A percentile compares a stretch with the other conserved stretches of the same genome.
Evolutionary conservation across 2,329 filamentous ascomycete genomes (phyloP).

Genomic region (Trichophyton rubrum): DNA sequence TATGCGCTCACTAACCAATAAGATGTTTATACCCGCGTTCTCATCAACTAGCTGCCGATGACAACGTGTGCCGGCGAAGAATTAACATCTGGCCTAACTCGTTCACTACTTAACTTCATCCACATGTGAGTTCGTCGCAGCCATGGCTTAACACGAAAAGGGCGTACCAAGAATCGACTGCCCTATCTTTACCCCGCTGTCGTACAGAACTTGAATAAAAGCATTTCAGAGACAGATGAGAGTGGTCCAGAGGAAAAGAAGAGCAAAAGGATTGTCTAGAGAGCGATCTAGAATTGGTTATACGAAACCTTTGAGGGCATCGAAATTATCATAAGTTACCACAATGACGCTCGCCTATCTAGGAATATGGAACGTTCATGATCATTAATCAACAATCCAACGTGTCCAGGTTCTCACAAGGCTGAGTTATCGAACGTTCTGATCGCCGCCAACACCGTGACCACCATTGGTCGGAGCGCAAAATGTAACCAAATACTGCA

Average conservation of each 20-base stretch:
- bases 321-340: not conserved
- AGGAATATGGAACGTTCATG: not conserved
- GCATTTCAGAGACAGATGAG: not conserved
- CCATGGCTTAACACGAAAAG: not conserved
- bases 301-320: not conserved
- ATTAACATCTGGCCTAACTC: not conserved
- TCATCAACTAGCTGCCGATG: not conserved
- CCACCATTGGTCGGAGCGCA: not conserved
- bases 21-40: not conserved
- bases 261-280: not conserved
- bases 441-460: not conserved
- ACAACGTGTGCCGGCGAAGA: not conserved
- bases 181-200: not conserved
- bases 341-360: not conserved
- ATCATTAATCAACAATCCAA: constrained; percentile 5
- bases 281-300: not conserved
- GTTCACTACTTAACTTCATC: not conserved
- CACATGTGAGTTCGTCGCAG: not conserved
- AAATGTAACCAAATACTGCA: not conserved
- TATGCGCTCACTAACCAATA: not conserved
- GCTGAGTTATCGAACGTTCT: not conserved
- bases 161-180: not conserved
- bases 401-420: not conserved
- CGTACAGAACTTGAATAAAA: not conserved
- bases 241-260: not conserved